These are phyloP conservation scores for Tylopilus sp. DNA, from an alignment of 768 basidiomycete species.

Conservation along the genomic window DNA sequence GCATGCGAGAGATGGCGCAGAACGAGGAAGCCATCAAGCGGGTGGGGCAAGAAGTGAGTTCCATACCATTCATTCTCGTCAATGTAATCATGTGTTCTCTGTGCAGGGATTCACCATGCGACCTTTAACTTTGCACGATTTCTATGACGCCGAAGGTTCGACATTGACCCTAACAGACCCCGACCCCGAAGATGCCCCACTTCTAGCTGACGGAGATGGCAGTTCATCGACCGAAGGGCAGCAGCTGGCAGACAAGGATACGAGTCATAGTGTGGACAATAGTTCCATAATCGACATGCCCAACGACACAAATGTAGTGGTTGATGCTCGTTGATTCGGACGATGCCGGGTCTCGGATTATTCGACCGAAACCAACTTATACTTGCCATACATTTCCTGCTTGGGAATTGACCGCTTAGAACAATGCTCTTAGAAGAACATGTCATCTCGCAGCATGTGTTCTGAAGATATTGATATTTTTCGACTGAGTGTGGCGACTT, in stretches of 20 bases:
- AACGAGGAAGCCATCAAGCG: slow-evolving; percentile 47
- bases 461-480: too few relatives aligned
- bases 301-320: background rate
- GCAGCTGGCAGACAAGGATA: slow-evolving; percentile 2
- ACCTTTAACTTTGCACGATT: slow-evolving; percentile 68
- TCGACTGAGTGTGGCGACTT: too few relatives aligned
- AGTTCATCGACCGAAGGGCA: background rate
- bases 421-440: background rate
- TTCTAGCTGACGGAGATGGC: slow-evolving; percentile 1
- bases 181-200: slow-evolving; percentile 29
- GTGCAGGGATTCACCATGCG: slow-evolving; percentile 73
- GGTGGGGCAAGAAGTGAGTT: slow-evolving; percentile 40
- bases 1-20: slow-evolving; percentile 53
- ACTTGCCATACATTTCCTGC: slow-evolving; percentile 8
- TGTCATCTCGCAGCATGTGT: too few relatives aligned
- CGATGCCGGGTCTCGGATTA: too few relatives aligned
- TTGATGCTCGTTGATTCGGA: slow-evolving; percentile 5
- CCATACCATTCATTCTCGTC: background rate
- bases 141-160: slow-evolving; percentile 43
- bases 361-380: too few relatives aligned
- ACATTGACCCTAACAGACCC: slow-evolving; percentile 22
- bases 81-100: background rate
- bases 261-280: background rate
- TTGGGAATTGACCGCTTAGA: slow-evolving; percentile 14
- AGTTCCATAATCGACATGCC: background rate